phyloP scores from a whole-genome alignment of 257 asterid genomes.

The Parsonsia alboflavescens region DNA sequence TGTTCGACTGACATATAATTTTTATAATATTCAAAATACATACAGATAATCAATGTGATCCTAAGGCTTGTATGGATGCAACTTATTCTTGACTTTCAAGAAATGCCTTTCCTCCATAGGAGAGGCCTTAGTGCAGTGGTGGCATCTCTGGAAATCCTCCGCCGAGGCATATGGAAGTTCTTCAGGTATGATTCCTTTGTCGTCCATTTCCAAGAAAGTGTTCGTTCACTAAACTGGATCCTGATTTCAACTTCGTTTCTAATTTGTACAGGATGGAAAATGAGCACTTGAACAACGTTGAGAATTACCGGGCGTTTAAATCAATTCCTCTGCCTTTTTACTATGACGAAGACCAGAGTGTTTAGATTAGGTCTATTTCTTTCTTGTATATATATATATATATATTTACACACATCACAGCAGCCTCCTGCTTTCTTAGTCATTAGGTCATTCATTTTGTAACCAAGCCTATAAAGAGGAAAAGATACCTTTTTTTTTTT shows the following conservation, averaged over 20 bases:
- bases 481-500: background rate
- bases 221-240: background rate
- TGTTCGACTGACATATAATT: background rate
- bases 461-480: background rate
- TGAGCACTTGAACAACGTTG: conserved; percentile 80
- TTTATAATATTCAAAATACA: background rate
- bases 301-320: conserved; percentile 64
- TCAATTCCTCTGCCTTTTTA: conserved; percentile 74
- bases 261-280: conserved; percentile 56
- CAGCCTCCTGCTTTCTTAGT: background rate
- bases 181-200: conserved; percentile 49
- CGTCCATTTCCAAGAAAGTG: background rate
- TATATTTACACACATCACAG: background rate
- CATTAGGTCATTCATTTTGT: background rate
- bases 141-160: conserved; percentile 73
- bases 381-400: too few species aligned
- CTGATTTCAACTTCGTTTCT: background rate
- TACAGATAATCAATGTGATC: conserved; percentile 56
- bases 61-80: conserved; percentile 93
- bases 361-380: conserved; percentile 7
- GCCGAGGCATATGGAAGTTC: conserved; percentile 90
- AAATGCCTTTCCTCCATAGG: conserved; percentile 42
- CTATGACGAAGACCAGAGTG: conserved; percentile 51
- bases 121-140: conserved; percentile 50
- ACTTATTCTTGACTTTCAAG: conserved; percentile 49